phyloP scores from a whole-genome alignment of 768 basidiomycete genomes.

The Floccularia luteovirens region DNA sequence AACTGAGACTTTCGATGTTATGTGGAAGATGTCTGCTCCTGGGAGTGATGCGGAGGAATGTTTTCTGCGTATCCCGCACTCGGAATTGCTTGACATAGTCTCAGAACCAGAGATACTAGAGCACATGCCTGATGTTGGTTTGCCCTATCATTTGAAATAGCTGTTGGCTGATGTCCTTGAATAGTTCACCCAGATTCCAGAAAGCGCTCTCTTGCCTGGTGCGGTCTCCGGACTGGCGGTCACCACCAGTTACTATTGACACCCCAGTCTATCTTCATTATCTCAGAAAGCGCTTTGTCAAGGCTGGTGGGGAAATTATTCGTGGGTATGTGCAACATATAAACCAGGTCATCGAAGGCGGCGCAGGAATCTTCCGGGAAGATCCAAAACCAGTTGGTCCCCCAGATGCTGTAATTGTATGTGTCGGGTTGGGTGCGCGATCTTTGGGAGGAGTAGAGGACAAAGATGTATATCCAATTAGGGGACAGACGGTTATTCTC shows the following conservation, averaged over 20 bases:
- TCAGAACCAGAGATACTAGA: conserved; percentile 34
- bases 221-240: conserved; percentile 46
- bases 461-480: conserved; percentile 60
- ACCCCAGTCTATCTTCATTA: conserved; percentile 64
- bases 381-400: conserved; percentile 12
- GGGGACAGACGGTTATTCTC: conserved; percentile 80
- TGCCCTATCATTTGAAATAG: not conserved
- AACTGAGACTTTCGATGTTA: conserved; percentile 61
- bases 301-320: conserved; percentile 52
- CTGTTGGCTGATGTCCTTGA: not conserved
- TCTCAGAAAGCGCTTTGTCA: conserved; percentile 56
- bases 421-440: conserved; percentile 66
- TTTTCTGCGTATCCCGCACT: conserved; percentile 59
- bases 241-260: conserved; percentile 65
- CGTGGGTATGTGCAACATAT: conserved; percentile 63
- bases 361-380: conserved; percentile 27
- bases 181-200: conserved; percentile 28
- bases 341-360: conserved; percentile 60
- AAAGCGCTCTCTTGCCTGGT: conserved; percentile 23
- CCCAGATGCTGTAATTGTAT: conserved; percentile 58
- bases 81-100: conserved; percentile 43
- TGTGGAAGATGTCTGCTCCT: conserved; percentile 68
- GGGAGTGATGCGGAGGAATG: conserved; percentile 47
- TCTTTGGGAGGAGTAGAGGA: conserved; percentile 82
- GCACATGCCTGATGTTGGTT: conserved; percentile 48